Evolutionary conservation across 148 eudicot species (phyloP), one percentile per base, ranked within the genome.

Genomic region (Heliosperma pusillum): DNA sequence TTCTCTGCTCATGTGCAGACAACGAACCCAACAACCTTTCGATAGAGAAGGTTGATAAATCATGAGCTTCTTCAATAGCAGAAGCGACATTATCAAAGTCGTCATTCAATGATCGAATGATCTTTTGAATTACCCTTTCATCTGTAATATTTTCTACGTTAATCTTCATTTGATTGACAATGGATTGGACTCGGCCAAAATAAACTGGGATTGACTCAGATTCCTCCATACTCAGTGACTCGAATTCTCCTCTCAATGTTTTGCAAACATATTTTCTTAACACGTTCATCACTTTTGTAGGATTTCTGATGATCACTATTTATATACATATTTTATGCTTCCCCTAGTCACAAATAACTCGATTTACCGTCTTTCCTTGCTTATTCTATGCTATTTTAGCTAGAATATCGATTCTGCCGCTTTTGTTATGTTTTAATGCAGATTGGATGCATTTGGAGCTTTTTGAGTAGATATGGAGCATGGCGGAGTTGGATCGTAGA

Each of bases 91-190:
- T 11, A 29, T 65, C 69, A 65, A 6, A 65, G 11, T 65, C 44
- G n/a, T 2, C 29, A 65, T 17, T 65, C 15, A 65, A 26, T 26
- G 42, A 65, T 40, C 71, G 20, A 0, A 44, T 40, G 21, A 68
- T 7, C 16, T 68, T 20, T 44, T 68, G 55, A 6, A 44, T 27
- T 1, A 40, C 20, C 27, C 55, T 24, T n/a, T 17, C 56, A 44
- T 68, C 16, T 2, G 7, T 9, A 3, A 68, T 65, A 40, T 1
- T 20, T 53, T 75, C 50, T 11, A 62, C 50, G 69, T 64, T 25
- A 2, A 40, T 44, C 20, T 9, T 17, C 7, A 75, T 75, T 75
- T 75, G 71, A 53, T 75, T 27, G 12, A 63, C 26, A 52, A 75
- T 65, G 7, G 62, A 22, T 13, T 45, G 11, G 1, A 22, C 56